Evolutionary conservation across 2,329 filamentous ascomycete species (phyloP), one percentile per base, ranked within the genome.

Genomic region (Nigrospora osmanthi): DNA sequence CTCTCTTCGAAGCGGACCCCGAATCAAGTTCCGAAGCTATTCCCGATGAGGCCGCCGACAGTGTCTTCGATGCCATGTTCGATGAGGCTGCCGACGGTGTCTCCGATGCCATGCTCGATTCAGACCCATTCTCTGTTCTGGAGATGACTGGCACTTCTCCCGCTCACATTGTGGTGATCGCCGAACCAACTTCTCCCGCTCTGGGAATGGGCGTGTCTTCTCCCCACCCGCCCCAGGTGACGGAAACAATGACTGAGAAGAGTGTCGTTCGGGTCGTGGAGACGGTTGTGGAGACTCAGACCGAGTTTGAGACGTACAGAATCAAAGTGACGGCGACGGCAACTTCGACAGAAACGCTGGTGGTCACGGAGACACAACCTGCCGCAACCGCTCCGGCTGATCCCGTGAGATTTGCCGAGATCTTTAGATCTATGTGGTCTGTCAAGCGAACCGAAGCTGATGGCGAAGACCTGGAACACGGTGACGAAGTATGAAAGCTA

Each of bases 261-360:
- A 61, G 56, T 40, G 49, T 60, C 0, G 56, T 67, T 11, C 57
- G 56, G 3, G 51, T 68, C 6, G 54, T 67, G 11, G 60, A 67
- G 49, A 65, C 59, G 2, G 53, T 63, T n/a, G 62, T 60, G 1
- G 47, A 61, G 51, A 52, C 58, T 2, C 43, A 70, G 2, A 66
- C 60, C 2, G 53, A 61, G 42, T 58, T 61, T 19, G 58, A 64
- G 49, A 64, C 51, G 0, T 60, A 67, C 47, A 66, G 49, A 3
- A 47, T 58, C 40, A 49, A 52, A 34, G 49, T 54, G 15, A 41
- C 47, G 17, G 40, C 45, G 9, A 47, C 44, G 5, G 40, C 43
- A 14, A 48, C 42, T 9, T 28, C 23, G 23, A 28, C 23, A 28
- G 23, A 28, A 28, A 28, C 23, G 2, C 10, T 28, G 23, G 23